Conservation (phyloP, 176 grass and related monocot species). For the Oryza australiensis region DNA sequence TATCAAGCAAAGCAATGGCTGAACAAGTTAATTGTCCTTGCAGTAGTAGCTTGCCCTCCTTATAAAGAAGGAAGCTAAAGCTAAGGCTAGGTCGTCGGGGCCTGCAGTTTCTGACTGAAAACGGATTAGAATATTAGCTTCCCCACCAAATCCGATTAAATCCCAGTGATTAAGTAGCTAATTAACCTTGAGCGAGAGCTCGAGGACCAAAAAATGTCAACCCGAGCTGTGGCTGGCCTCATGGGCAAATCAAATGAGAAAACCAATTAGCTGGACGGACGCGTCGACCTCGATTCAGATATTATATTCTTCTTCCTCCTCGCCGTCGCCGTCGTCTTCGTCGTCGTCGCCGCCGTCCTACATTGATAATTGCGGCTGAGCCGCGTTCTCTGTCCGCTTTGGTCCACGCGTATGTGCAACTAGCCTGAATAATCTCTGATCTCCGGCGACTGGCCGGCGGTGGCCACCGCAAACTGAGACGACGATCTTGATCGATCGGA, state of each 20-base stretch:
- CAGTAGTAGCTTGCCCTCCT: constrained; percentile 23
- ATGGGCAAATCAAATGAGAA: not conserved
- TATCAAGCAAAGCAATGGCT: constrained; percentile 19
- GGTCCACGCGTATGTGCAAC: not conserved
- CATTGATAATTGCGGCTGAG: constrained; percentile 22
- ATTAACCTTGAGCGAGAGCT: not conserved
- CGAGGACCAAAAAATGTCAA: not conserved
- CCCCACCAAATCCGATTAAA: constrained; percentile 9
- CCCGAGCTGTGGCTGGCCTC: not conserved
- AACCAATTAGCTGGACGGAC: not conserved
- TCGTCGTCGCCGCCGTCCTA: not conserved
- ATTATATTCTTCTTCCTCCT: not conserved
- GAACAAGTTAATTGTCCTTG: constrained; percentile 3
- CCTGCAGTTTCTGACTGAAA: constrained; percentile 58
- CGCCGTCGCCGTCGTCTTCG: not conserved
- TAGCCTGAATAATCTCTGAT: not conserved
- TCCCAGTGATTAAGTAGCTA: constrained; percentile 28
- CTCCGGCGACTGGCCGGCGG: not conserved
- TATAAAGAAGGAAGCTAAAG: constrained; percentile 28
- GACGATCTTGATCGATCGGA: not conserved
- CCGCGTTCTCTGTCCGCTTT: not conserved
- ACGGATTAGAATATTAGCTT: not conserved
- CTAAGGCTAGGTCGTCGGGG: not conserved
- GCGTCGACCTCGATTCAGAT: not conserved
- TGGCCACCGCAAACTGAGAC: not conserved